Evolutionary conservation across 2,329 filamentous ascomycete genomes (phyloP).

Genomic region (Aspergillus sp.): DNA sequence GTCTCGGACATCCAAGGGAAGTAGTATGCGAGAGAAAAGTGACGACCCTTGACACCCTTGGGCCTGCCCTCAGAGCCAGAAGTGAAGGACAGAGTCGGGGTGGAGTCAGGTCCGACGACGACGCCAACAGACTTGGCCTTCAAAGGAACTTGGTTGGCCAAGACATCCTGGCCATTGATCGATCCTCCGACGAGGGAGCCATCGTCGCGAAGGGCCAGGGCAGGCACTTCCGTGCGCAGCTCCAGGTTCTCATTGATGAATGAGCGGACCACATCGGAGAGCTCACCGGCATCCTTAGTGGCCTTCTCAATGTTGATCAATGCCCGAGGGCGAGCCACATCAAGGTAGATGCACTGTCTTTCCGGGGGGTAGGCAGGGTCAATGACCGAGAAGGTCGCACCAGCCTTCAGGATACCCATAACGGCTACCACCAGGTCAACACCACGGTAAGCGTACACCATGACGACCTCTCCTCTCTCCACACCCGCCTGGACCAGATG

Average conservation of each 20-base stretch:
- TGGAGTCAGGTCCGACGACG: slow-evolving; percentile 81
- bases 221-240: slow-evolving; percentile 73
- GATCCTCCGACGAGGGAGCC: slow-evolving; percentile 71
- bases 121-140: slow-evolving; percentile 66
- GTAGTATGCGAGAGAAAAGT: slow-evolving; percentile 83
- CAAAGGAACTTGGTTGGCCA: slow-evolving; percentile 56
- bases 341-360: slow-evolving; percentile 78
- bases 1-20: slow-evolving; percentile 90
- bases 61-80: slow-evolving; percentile 74
- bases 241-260: slow-evolving; percentile 74
- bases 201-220: slow-evolving; percentile 69
- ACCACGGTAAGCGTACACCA: slow-evolving; percentile 83
- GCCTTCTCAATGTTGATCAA: slow-evolving; percentile 74
- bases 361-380: slow-evolving; percentile 82
- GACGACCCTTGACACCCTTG: slow-evolving; percentile 84
- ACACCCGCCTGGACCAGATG: slow-evolving; percentile 74
- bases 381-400: slow-evolving; percentile 63
- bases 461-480: slow-evolving; percentile 81
- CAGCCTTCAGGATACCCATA: slow-evolving; percentile 71
- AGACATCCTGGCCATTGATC: slow-evolving; percentile 65
- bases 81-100: slow-evolving; percentile 73
- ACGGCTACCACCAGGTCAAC: slow-evolving; percentile 76
- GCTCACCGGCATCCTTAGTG: slow-evolving; percentile 65
- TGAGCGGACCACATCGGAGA: slow-evolving; percentile 60
- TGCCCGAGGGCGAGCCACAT: slow-evolving; percentile 72